These are phyloP conservation scores for Elsinoe perseae DNA, from an alignment of 2,329 filamentous ascomycete genomes.

Conservation along the genomic window DNA sequence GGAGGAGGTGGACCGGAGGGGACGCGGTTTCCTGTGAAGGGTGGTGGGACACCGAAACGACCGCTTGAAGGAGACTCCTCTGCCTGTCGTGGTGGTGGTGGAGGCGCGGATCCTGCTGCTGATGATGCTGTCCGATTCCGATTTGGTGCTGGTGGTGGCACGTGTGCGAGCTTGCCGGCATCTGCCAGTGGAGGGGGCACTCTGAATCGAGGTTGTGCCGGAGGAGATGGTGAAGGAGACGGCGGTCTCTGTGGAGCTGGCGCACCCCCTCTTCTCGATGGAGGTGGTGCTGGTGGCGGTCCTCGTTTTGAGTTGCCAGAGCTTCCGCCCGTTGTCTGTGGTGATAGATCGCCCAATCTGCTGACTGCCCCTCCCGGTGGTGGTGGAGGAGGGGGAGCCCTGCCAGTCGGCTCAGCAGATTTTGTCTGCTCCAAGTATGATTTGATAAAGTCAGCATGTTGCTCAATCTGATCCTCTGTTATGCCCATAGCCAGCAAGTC, in stretches of 20 bases:
- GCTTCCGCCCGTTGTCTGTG: conserved; percentile 53
- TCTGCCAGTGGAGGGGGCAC: conserved; percentile 84
- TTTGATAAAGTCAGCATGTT: conserved; percentile 62
- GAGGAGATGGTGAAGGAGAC: conserved; percentile 53
- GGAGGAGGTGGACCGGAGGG: conserved; percentile 64
- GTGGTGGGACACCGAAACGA: conserved; percentile 69
- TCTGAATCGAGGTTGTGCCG: conserved; percentile 65
- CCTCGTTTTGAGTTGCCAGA: conserved; percentile 50
- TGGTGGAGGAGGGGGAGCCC: conserved; percentile 51
- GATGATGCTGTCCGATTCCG: conserved; percentile 46
- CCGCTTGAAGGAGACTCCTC: conserved; percentile 37
- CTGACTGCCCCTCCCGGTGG: conserved; percentile 42
- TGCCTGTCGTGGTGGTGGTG: conserved; percentile 39
- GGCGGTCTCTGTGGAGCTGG: conserved; percentile 38
- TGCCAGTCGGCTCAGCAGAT: conserved; percentile 42
- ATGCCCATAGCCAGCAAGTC: conserved; percentile 59
- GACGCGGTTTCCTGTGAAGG: conserved; percentile 59
- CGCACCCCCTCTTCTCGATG: conserved; percentile 35
- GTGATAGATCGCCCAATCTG: conserved; percentile 44
- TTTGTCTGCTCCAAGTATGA: conserved; percentile 59
- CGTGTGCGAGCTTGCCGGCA: conserved; percentile 74
- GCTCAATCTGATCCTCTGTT: conserved; percentile 58
- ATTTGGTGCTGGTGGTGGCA: conserved; percentile 42
- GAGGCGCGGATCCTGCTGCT: conserved; percentile 26
- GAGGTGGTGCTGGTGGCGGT: conserved; percentile 51